These are phyloP conservation scores for Scytalidium sp. DNA, from an alignment of 2,329 filamentous ascomycete genomes.

Conservation along the genomic window DNA sequence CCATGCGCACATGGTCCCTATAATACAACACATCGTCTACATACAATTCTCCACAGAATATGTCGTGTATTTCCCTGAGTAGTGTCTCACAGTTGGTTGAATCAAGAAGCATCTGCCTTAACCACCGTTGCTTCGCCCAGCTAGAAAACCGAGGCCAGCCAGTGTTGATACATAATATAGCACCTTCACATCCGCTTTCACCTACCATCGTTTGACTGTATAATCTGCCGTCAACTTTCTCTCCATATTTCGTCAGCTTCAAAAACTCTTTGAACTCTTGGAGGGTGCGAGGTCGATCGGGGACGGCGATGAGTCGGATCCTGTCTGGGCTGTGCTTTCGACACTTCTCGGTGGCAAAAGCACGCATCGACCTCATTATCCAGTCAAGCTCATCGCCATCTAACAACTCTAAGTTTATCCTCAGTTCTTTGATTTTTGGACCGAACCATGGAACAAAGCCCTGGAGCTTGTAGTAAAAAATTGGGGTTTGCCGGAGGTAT, in stretches of 20 bases:
- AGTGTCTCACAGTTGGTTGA: constrained; percentile 17
- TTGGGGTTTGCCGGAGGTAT: constrained; percentile 11
- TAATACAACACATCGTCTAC: constrained; percentile 19
- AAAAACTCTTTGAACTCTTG: constrained; percentile 23
- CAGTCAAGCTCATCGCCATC: constrained; percentile 27
- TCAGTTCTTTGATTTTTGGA: constrained; percentile 14
- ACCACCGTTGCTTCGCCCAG: constrained; percentile 27
- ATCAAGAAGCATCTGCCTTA: constrained; percentile 25
- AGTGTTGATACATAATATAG: constrained; percentile 14
- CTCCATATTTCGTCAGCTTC: constrained; percentile 17
- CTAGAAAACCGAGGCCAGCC: constrained; percentile 25
- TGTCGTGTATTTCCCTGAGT: constrained; percentile 15
- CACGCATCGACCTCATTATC: constrained; percentile 14
- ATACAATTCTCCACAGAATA: constrained; percentile 20
- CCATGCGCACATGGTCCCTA: constrained; percentile 11
- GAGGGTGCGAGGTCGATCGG: constrained; percentile 19
- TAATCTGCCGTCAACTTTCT: constrained; percentile 22
- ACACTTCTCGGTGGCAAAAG: constrained; percentile 12
- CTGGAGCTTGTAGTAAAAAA: constrained; percentile 16
- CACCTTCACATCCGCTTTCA: neutral
- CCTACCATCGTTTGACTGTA: constrained; percentile 13
- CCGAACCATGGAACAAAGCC: neutral
- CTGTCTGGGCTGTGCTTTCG: constrained; percentile 12
- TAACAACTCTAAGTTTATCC: constrained; percentile 22
- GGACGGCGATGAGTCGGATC: constrained; percentile 20